Percentiles rank a stretch among this genome's conserved stretches.
phyloP scores from a whole-genome alignment of 306 rosid species.

The Medicago arabica region DNA sequence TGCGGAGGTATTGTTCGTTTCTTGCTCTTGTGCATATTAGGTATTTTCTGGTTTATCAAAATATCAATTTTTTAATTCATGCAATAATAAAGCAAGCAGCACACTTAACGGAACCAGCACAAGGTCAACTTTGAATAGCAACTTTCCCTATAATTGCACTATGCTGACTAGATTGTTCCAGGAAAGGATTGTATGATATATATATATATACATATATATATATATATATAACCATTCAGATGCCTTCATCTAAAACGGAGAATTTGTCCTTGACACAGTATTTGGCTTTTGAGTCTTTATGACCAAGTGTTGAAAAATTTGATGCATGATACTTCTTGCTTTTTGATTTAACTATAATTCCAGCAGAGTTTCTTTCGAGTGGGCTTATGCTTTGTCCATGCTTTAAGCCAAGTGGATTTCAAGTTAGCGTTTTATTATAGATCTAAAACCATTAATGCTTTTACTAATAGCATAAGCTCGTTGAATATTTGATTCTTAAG shows the following conservation, averaged over 20 bases:
- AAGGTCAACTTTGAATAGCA: conserved; percentile 9
- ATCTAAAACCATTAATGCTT: conserved; percentile 27
- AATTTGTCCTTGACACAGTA: conserved; percentile 25
- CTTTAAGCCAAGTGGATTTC: conserved; percentile 22
- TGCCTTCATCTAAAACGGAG: conserved; percentile 1
- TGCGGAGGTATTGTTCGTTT: conserved; percentile 73
- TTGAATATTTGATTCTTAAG: conserved; percentile 17
- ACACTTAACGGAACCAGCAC: conserved; percentile 12
- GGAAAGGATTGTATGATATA: conserved; percentile 22
- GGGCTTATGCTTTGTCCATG: conserved; percentile 24
- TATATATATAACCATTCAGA: conserved; percentile 12
- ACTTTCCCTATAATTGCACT: conserved; percentile 21
- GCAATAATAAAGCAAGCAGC: conserved; percentile 15
- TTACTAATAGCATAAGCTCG: background rate
- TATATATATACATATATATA: background rate
- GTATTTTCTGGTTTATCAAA: conserved; percentile 21
- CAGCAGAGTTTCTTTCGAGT: background rate
- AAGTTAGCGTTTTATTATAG: background rate
- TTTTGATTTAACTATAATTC: conserved; percentile 14
- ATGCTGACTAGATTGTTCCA: conserved; percentile 9
- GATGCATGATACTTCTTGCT: conserved; percentile 3
- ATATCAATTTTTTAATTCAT: conserved; percentile 24
- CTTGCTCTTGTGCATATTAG: conserved; percentile 38
- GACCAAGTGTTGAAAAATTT: conserved; percentile 28
- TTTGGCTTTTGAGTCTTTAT: conserved; percentile 14